phyloP scores from a whole-genome alignment of 192 early-diverging fungal genomes.

The Coemansia sp. region DNA sequence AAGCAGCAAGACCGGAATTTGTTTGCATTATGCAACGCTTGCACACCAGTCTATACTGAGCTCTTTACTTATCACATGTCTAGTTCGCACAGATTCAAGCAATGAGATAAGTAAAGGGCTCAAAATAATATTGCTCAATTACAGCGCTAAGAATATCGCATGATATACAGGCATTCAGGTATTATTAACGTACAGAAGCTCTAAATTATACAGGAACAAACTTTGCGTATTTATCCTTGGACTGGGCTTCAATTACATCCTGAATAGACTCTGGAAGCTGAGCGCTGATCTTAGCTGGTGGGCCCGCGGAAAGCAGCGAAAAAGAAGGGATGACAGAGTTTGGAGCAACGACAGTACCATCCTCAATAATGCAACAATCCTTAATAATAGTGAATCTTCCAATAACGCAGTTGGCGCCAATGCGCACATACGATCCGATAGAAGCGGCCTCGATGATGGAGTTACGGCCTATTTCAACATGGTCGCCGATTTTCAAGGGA shows the following conservation, averaged over 20 bases:
- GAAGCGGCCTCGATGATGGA: slow-evolving; percentile 86
- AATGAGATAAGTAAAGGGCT: too few relatives aligned
- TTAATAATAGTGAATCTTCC: slow-evolving; percentile 95
- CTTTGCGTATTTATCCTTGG: slow-evolving; percentile 74
- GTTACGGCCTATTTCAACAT: slow-evolving; percentile 82
- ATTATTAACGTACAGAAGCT: too few relatives aligned
- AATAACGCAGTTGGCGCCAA: slow-evolving; percentile 92
- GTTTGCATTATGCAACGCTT: too few relatives aligned
- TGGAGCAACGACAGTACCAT: slow-evolving; percentile 85
- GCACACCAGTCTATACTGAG: too few relatives aligned
- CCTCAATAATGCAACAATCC: slow-evolving; percentile 85
- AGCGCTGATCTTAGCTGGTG: slow-evolving; percentile 63
- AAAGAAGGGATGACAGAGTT: slow-evolving; percentile 90
- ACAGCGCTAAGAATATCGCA: too few relatives aligned
- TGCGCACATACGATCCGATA: slow-evolving; percentile 84
- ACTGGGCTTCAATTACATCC: slow-evolving; percentile 70
- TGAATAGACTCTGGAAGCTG: slow-evolving; percentile 86
- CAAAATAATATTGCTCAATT: too few relatives aligned
- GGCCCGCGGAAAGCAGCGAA: slow-evolving; percentile 81
- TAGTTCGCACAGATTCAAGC: too few relatives aligned
- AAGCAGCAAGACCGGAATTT: too few relatives aligned
- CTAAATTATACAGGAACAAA: slow-evolving; percentile 41
- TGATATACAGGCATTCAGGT: too few relatives aligned
- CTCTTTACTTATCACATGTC: too few relatives aligned
- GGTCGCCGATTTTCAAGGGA: slow-evolving; percentile 95